phyloP scores from a whole-genome alignment of 345 rosid genomes.

The Euclidium syriacum region DNA sequence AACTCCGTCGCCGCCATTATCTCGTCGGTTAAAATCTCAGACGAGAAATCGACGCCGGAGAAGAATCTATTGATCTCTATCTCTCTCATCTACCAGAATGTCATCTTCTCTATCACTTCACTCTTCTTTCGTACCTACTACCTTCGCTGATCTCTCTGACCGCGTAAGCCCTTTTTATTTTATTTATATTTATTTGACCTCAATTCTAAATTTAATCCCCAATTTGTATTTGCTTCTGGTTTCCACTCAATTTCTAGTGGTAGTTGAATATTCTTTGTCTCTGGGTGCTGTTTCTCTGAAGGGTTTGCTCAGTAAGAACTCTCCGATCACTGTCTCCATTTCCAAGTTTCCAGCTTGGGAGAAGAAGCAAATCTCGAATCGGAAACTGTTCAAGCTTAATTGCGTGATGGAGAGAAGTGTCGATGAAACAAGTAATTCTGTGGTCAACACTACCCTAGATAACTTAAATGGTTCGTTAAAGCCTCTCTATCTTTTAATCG shows the following conservation, averaged over 20 bases:
- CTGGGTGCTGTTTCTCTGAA: constrained; percentile 19
- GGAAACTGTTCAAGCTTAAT: constrained; percentile 34
- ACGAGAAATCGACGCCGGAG: constrained; percentile 14
- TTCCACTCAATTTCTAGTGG: background rate
- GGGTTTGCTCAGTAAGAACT: constrained; percentile 29
- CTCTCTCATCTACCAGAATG: constrained; percentile 16
- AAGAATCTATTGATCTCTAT: background rate
- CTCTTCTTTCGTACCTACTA: constrained; percentile 24
- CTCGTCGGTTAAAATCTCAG: background rate
- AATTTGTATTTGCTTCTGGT: background rate
- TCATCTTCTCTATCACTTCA: constrained; percentile 31
- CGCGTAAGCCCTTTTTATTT: constrained; percentile 24
- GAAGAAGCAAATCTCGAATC: constrained; percentile 22
- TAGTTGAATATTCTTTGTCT: background rate
- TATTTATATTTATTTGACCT: background rate
- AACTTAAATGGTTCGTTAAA: constrained; percentile 37
- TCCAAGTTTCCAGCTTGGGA: constrained; percentile 26
- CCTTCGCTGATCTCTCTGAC: constrained; percentile 25
- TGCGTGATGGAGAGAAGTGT: constrained; percentile 41
- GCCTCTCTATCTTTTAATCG: background rate
- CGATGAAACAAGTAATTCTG: constrained; percentile 43
- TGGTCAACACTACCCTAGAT: constrained; percentile 29
- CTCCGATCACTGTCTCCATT: constrained; percentile 22
- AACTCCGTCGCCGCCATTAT: constrained; percentile 17
- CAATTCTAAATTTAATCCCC: background rate